Conservation (phyloP, 352 stramenopile species). For the Phytophthora sojae region DNA sequence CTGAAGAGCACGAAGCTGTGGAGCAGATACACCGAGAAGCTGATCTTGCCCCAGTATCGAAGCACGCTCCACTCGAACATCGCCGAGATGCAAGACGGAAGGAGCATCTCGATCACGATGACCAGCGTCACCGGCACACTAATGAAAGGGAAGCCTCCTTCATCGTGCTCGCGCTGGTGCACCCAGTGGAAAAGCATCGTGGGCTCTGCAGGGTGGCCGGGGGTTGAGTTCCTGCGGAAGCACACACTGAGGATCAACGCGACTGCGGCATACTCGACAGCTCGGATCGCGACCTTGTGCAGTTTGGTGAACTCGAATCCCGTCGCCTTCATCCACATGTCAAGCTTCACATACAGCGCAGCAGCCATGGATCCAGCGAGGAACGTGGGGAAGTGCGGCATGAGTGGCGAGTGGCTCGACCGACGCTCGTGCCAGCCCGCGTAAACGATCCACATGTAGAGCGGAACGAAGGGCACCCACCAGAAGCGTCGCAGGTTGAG, state of each 20-base stretch:
- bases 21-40: constrained; percentile 60
- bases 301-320: constrained; percentile 32
- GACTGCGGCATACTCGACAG: constrained; percentile 29
- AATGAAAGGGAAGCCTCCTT: constrained; percentile 44
- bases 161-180: constrained; percentile 17
- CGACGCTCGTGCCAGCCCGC: constrained; percentile 29
- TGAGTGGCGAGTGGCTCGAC: constrained; percentile 36
- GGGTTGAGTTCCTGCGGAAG: constrained; percentile 31
- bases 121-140: constrained; percentile 43
- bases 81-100: constrained; percentile 40
- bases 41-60: constrained; percentile 58
- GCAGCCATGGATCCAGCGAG: constrained; percentile 53
- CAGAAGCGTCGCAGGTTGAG: constrained; percentile 37
- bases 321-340: constrained; percentile 28
- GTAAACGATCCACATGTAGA: constrained; percentile 44
- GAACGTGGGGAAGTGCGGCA: constrained; percentile 48
- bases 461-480: constrained; percentile 41
- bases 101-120: constrained; percentile 52
- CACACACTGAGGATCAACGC: constrained; percentile 42
- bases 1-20: constrained; percentile 61
- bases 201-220: constrained; percentile 16
- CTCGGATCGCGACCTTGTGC: constrained; percentile 28
- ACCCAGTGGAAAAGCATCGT: constrained; percentile 54
- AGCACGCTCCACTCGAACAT: constrained; percentile 56
- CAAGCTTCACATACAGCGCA: constrained; percentile 39